Base-by-base conservation (phyloP, 305 asterid genomes). In the Fraxinus dipetala region DNA sequence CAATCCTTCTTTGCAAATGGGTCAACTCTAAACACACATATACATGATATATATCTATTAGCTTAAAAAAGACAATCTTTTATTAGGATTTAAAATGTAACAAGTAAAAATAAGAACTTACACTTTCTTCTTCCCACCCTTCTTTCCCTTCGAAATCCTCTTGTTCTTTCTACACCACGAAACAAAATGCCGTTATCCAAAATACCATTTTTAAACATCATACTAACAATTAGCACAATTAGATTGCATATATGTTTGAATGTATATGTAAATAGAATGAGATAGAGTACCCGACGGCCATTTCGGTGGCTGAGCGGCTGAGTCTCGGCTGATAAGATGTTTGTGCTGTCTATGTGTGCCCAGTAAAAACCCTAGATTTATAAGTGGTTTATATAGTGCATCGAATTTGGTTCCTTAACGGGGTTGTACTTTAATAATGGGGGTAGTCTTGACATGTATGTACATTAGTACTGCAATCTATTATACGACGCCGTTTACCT, bases 51-150 rank as follows among this genome's bases (percentile, higher is more conserved):
- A 16, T 30, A 30, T 43, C 51, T 7, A 70, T 30, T 31, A 30
- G 10, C n/a, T 59, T 7, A 16, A 2, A 35, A 75, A 51, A 74
- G 7, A 73, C 40, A 61, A 34, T 2, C 4, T 40, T 28, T 63
- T 36, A 11, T 14, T 3, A 4, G 18, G 18, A 74, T 6, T 2
- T 3, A n/a, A 48, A 31, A 78, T 22, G 2, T 51, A 56, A 63
- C 5, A 6, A 13, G 61, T 5, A n/a, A 20, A 38, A 26, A 11
- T 1, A 20, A 75, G 1, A 24, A 81, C 96, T 89, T 85, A 93
- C 97, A 83, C 91, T 80, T 92, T 92, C 95, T 91, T 92, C 90
- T 93, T 93, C 45, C 98, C 97, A 83, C 95, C 98, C 88, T 93
- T 93, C 89, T 92, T 93, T 32, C 98, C 97, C 90, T 93, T 93